Evolutionary conservation across 202 grass and related monocot genomes (phyloP).

Genomic region (Panicum virgatum): DNA sequence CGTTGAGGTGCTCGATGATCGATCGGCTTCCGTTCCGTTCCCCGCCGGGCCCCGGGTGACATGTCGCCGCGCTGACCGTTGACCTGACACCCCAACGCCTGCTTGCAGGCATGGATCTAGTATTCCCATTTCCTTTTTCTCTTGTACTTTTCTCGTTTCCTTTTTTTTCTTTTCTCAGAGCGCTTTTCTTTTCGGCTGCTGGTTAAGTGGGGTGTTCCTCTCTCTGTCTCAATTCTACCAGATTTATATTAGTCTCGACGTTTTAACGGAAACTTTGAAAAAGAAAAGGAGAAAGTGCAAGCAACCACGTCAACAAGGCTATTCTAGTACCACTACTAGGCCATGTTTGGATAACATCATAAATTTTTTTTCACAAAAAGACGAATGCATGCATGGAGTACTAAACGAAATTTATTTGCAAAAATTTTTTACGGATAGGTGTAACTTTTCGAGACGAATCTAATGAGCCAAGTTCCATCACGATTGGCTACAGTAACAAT

Average conservation of each 20-base stretch:
- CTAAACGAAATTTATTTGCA: too few relatives aligned
- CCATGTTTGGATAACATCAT: too few relatives aligned
- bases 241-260: background rate
- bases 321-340: background rate
- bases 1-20: constrained; percentile 28
- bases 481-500: too few relatives aligned
- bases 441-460: too few relatives aligned
- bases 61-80: constrained; percentile 45
- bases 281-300: background rate
- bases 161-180: background rate
- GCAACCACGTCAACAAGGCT: background rate
- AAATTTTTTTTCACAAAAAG: too few relatives aligned
- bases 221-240: too few relatives aligned
- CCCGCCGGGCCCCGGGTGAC: background rate
- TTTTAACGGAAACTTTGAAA: background rate
- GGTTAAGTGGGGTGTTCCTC: background rate
- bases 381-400: too few relatives aligned
- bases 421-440: too few relatives aligned
- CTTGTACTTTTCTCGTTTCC: background rate
- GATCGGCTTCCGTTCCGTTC: background rate
- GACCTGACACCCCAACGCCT: background rate
- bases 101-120: background rate
- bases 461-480: too few relatives aligned
- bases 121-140: background rate
- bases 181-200: background rate